Evolutionary conservation across 495 filamentous ascomycete species (phyloP), one percentile per base, ranked within the genome.

Genomic region (Rusavskia elegans): DNA sequence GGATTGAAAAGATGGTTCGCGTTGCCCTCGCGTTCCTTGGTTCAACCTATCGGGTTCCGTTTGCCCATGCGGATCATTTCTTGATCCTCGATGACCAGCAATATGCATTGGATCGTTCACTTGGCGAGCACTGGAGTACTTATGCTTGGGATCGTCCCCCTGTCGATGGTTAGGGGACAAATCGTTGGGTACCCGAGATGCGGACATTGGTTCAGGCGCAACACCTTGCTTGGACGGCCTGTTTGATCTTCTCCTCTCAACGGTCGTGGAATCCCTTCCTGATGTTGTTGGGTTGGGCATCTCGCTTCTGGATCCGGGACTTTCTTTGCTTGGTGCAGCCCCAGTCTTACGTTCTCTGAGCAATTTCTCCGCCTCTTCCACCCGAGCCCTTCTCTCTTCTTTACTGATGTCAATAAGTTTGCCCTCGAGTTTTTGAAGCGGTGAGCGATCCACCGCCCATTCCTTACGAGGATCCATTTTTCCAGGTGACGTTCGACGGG

Each of bases 401-500:
- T 94, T 95, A 63, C 82, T 93, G 58, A 95, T 89, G 63, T 85
- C 86, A 63, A 79, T 81, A 52, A 96, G 71, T 49, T 87, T 88
- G 38, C 83, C 78, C 68, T 96, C 92, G 50, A 98, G 78, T 64
- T 81, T 89, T 64, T 97, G 92, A 21, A 98, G 69, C 32, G 92
- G 92, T 46, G 89, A 95, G 48, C 85, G 79, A 61, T 89, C 83
- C 21, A 79, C 74, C 50, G 87, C 84, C 68, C 80, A 85, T 40
- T 72, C 70, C 59, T 52, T 54, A 10, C 29, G 41, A 36, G 61
- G 51, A 53, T 64, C 40, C 50, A 62, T 25, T 64, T 55, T 6
- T 13, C 61, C 63, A 16, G 58, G 55, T n/a, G 64, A 59, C 25
- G 71, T 68, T 21, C 63, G 67, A 23, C 61, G 32, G 32, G 32